Evolutionary conservation across 805 yeast species (phyloP).

Genomic region (Ogataea trehalophila): DNA sequence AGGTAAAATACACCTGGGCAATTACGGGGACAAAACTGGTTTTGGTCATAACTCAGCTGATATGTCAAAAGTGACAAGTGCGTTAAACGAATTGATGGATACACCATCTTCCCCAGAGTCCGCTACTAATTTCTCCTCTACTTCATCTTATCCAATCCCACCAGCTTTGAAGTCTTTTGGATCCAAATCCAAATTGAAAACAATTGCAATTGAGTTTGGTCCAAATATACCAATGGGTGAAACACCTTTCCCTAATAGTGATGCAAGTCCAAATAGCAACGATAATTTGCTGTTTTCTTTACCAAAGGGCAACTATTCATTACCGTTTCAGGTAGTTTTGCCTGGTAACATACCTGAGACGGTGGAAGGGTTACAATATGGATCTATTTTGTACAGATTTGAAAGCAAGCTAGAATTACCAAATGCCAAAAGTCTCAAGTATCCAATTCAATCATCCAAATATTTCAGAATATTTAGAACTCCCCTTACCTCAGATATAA

Average conservation of each 20-base stretch:
- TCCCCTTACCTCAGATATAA: conserved; percentile 35
- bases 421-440: conserved; percentile 14
- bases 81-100: conserved; percentile 10
- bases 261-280: conserved; percentile 2
- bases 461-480: conserved; percentile 42
- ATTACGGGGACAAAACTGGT: conserved; percentile 33
- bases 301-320: conserved; percentile 48
- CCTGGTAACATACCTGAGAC: conserved; percentile 48
- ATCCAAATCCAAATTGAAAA: background rate
- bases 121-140: too few species aligned
- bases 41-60: background rate
- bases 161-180: too few species aligned
- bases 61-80: conserved; percentile 3
- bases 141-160: too few species aligned
- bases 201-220: conserved; percentile 2
- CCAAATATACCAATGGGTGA: conserved; percentile 17
- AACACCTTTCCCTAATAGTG: conserved; percentile 31
- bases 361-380: conserved; percentile 43
- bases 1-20: conserved; percentile 37
- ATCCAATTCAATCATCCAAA: conserved; percentile 19
- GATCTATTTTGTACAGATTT: conserved; percentile 38
- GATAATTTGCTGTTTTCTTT: conserved; percentile 28
- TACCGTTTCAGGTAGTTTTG: conserved; percentile 41
- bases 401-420: conserved; percentile 19
- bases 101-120: too few species aligned